Evolutionary conservation across 2,329 filamentous ascomycete species (phyloP), one percentile per base, ranked within the genome.

Genomic region (Aspergillus udagawae): DNA sequence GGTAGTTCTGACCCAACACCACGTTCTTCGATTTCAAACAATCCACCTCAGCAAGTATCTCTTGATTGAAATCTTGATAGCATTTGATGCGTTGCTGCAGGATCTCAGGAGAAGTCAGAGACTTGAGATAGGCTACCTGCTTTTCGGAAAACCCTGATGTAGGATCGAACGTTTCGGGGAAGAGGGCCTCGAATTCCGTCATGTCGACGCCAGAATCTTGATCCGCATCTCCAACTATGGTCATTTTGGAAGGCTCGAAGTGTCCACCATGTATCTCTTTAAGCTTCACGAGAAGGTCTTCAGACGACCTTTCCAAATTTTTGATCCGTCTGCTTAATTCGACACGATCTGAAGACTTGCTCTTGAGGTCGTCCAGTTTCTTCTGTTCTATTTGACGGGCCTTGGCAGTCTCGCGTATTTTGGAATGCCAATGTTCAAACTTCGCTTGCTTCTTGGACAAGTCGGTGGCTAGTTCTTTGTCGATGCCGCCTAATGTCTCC

Each of bases 1-100:
- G 84, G 71, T 97, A 97, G 74, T 94, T 91, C 63, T 88, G 81
- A 68, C 96, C 93, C 3, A 96, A 81, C 54, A 96, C 92, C 4
- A 86, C 87, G 65, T 91, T 93, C 58, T 90, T 86, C 29, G 88
- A 87, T 70, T 91, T 88, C 8, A 99, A 82, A 5, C 83, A 83
- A 20, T 83, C 82, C 1, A 91, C 87, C 64, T 88, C 85, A 52
- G 85, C 83, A 53, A 84, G 79, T 12, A 94, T 85, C 20, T 82
- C 79, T 45, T 83, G 80, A 48, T 91, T 91, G 49, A 91, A 86
- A 12, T 79, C 77, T 55, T 84, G 81, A 59, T 96, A 88, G 3
- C 90, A 89, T 44, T 84, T 82, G 21, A 92, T 79, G 6, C 88
- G 81, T 35, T 89, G 86, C 28, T 83, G 83, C 28, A 97, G 78